Evolutionary conservation across 2,329 filamentous ascomycete species (phyloP).

Genomic region (Epichloe scottii): DNA sequence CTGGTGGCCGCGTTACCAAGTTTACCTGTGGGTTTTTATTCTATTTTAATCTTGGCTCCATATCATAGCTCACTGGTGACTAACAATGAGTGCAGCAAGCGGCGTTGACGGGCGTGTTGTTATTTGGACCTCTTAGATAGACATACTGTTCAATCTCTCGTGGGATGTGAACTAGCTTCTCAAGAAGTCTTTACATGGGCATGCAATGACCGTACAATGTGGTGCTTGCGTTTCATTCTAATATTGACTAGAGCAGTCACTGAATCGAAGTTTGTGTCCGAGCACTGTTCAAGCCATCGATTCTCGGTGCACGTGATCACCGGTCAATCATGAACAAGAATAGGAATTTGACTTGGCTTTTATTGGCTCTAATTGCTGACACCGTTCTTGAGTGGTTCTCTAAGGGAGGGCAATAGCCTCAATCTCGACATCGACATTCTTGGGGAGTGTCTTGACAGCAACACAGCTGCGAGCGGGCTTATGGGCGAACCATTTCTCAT

Average conservation of each 20-base stretch:
- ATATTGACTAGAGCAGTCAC: background rate
- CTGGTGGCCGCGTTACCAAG: slow-evolving; percentile 53
- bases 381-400: slow-evolving; percentile 5
- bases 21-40: slow-evolving; percentile 69
- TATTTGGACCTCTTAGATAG: slow-evolving; percentile 54
- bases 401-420: slow-evolving; percentile 69
- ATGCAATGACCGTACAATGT: background rate
- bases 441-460: slow-evolving; percentile 77
- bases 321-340: background rate
- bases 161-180: background rate
- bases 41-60: background rate
- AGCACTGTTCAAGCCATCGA: background rate
- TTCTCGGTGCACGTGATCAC: background rate
- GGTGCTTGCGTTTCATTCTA: background rate
- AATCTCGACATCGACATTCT: slow-evolving; percentile 79
- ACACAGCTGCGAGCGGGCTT: slow-evolving; percentile 86
- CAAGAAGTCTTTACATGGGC: background rate
- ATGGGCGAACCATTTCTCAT: slow-evolving; percentile 70
- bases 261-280: background rate
- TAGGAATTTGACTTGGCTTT: background rate
- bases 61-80: slow-evolving; percentile 9
- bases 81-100: slow-evolving; percentile 42
- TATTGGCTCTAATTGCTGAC: background rate
- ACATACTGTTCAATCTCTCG: background rate
- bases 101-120: slow-evolving; percentile 75